phyloP scores from a whole-genome alignment of 1,284 basidiomycete species.

The Naganishia sp. region DNA sequence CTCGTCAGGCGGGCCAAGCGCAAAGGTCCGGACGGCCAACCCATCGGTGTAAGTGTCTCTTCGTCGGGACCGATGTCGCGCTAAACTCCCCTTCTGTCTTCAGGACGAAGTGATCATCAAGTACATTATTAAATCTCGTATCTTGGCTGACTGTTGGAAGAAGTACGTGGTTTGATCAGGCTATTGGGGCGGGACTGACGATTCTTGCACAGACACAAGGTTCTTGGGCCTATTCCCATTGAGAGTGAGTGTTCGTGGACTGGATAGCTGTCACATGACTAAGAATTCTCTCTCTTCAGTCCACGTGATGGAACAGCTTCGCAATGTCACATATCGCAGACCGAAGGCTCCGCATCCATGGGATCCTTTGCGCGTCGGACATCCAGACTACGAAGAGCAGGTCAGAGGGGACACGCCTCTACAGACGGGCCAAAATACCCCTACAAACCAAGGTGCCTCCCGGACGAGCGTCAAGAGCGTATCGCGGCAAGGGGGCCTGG shows the following conservation, averaged over 20 bases:
- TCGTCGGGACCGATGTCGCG: slow-evolving; percentile 57
- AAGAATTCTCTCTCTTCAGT: slow-evolving; percentile 51
- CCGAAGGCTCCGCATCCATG: slow-evolving; percentile 69
- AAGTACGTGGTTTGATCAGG: slow-evolving; percentile 53
- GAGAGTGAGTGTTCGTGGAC: slow-evolving; percentile 61
- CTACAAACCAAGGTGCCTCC: slow-evolving; percentile 1
- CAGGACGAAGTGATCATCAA: slow-evolving; percentile 79
- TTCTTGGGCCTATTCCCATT: slow-evolving; percentile 94
- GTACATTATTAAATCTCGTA: slow-evolving; percentile 97
- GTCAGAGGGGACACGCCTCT: not conserved
- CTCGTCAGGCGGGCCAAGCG: slow-evolving; percentile 88
- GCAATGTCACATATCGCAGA: slow-evolving; percentile 73
- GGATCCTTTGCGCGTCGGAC: slow-evolving; percentile 61
- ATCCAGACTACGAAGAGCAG: slow-evolving; percentile 9
- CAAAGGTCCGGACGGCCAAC: slow-evolving; percentile 67
- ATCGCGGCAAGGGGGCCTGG: not conserved
- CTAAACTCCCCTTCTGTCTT: not conserved
- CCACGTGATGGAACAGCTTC: slow-evolving; percentile 83
- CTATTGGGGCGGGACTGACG: slow-evolving; percentile 5
- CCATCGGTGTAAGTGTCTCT: slow-evolving; percentile 68
- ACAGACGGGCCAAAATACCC: slow-evolving; percentile 20
- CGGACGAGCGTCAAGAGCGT: not conserved
- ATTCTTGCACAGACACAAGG: slow-evolving; percentile 64
- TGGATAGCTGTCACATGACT: not conserved
- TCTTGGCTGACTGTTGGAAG: slow-evolving; percentile 99